Base-by-base conservation (phyloP, 495 filamentous ascomycete genomes). In the Recurvomyces mirabilis region DNA sequence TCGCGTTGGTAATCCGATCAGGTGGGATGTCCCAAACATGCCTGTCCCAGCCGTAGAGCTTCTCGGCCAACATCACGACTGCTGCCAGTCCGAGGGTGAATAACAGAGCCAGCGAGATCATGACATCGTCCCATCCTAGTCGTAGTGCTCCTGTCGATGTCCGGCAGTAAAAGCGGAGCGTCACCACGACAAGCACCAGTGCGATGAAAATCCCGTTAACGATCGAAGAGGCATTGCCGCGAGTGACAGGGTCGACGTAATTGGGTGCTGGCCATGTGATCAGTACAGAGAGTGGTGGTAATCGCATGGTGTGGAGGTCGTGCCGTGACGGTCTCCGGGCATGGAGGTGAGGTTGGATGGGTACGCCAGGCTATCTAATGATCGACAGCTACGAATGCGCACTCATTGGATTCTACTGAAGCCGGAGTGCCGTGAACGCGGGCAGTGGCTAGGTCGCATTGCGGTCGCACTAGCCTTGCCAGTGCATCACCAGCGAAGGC, bases 11-110 rank as follows among this genome's bases (percentile, higher is more conserved):
- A 15, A 52, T 42, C 22, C 29, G 19, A 5, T 3, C 2, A 5
- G 30, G 13, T 2, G 18, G 14, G 28, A 43, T 13, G 15, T 43
- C 41, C 26, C 26, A 43, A 15, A 43, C 49, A 56, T 79, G 77
- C 21, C 75, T 65, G 41, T 72, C 65, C 72, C 71, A 74, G 20
- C 69, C 69, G 44, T 67, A 71, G 11, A 24, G 9, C 13, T 18
- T 13, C 29, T 62, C 53, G 2, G 59, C 57, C 1, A 62, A 38
- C 1, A 59, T 29, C 9, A 62, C 57, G 4, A 42, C 30, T 4
- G 31, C 51, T 5, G 57, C 53, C n/a, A 60, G 11, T n/a, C 30
- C 51, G 15, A 58, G 34, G 11, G 54, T 52, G 23, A 28, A 51
- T 41, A 62, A 48, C 25, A 57, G 30, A 2, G 58, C 49, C 1